These are phyloP conservation scores for Candida tallmaniae DNA, from an alignment of 805 yeast species.

Conservation along the genomic window DNA sequence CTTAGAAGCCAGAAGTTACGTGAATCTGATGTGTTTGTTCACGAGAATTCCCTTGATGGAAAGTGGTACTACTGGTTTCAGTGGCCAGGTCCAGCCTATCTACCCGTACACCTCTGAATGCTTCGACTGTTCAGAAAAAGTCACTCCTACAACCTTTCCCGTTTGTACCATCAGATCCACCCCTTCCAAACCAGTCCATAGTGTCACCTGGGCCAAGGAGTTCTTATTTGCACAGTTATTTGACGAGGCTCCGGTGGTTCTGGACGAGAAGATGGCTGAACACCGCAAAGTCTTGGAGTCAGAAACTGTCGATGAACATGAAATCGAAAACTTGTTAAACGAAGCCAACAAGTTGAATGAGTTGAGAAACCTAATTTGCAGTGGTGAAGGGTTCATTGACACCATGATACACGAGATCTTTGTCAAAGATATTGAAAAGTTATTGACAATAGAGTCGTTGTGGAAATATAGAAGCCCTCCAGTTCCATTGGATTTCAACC, in stretches of 20 bases:
- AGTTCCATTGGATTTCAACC: constrained; percentile 45
- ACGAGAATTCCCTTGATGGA: constrained; percentile 77
- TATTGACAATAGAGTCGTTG: constrained; percentile 63
- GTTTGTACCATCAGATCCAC: constrained; percentile 97
- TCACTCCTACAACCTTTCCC: constrained; percentile 85
- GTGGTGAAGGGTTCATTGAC: constrained; percentile 15
- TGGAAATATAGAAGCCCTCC: constrained; percentile 78
- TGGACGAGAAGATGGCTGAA: constrained; percentile 21
- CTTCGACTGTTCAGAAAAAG: constrained; percentile 86
- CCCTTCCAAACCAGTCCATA: constrained; percentile 93
- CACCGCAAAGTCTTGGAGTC: constrained; percentile 15
- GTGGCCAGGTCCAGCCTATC: constrained; percentile 93
- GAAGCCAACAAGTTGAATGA: constrained; percentile 63
- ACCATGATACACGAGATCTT: constrained; percentile 60
- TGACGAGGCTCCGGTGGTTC: constrained; percentile 38
- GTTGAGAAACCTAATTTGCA: constrained; percentile 19
- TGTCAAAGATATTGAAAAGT: constrained; percentile 70
- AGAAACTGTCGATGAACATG: constrained; percentile 63
- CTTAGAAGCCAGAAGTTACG: constrained; percentile 85
- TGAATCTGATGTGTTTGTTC: constrained; percentile 76
- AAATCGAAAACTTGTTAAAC: constrained; percentile 56
- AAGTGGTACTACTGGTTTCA: constrained; percentile 91
- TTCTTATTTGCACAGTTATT: constrained; percentile 81
- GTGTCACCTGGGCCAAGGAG: constrained; percentile 96
- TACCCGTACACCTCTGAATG: constrained; percentile 81